A percentile compares a stretch with the other conserved stretches of the same genome.
phyloP scores from a whole-genome alignment of 1,139 yeast genomes.

The Scheffersomyces lignicola region DNA sequence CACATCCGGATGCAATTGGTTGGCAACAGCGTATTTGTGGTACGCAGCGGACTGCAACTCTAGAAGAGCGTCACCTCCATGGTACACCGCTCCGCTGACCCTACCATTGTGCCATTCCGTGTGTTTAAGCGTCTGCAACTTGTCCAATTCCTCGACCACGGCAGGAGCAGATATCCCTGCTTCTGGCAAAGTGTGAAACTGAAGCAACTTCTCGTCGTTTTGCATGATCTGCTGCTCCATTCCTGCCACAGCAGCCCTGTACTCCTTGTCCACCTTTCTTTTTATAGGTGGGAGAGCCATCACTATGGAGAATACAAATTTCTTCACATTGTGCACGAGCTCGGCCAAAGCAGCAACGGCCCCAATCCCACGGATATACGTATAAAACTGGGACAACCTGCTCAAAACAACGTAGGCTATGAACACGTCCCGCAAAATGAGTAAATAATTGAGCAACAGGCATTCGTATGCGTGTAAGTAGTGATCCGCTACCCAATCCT shows the following conservation, averaged over 20 bases:
- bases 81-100: constrained; percentile 95
- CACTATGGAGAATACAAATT: constrained; percentile 29
- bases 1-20: constrained; percentile 95
- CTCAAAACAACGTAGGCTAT: constrained; percentile 19
- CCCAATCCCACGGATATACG: constrained; percentile 41
- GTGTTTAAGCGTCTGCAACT: constrained; percentile 53
- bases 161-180: constrained; percentile 50
- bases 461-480: constrained; percentile 1
- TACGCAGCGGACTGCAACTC: constrained; percentile 76
- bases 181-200: constrained; percentile 55
- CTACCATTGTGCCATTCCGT: constrained; percentile 82
- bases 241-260: constrained; percentile 43
- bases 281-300: constrained; percentile 56
- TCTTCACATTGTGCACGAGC: constrained; percentile 14
- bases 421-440: constrained; percentile 23
- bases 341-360: constrained; percentile 22
- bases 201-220: constrained; percentile 46
- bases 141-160: constrained; percentile 50
- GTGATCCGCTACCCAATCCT: neutral
- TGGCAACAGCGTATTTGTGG: constrained; percentile 77
- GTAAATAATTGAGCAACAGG: constrained; percentile 1
- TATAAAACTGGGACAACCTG: constrained; percentile 11
- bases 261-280: constrained; percentile 59
- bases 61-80: constrained; percentile 80
- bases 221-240: constrained; percentile 58